Evolutionary conservation across 768 basidiomycete species (phyloP).

Genomic region (Collybia nuda): DNA sequence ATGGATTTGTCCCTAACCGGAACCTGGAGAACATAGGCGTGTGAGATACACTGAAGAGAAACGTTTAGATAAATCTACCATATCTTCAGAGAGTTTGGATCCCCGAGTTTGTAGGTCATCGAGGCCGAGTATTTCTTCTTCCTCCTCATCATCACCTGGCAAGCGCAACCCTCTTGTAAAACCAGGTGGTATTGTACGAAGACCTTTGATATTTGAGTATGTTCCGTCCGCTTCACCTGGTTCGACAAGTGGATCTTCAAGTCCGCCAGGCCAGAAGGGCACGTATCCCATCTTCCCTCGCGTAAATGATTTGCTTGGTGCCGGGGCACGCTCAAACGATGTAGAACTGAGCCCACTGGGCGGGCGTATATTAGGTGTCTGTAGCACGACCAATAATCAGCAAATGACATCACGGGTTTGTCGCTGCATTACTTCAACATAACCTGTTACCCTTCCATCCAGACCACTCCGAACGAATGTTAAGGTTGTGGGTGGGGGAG

Average conservation of each 20-base stretch:
- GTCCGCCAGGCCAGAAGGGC: constrained; percentile 93
- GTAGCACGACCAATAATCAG: constrained; percentile 3
- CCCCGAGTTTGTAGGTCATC: constrained; percentile 13
- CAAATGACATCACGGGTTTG: background rate
- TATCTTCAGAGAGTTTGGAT: constrained; percentile 7
- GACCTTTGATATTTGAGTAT: constrained; percentile 36
- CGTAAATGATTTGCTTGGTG: constrained; percentile 77
- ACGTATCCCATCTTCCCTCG: constrained; percentile 91
- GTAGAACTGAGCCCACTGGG: constrained; percentile 81
- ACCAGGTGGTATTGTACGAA: constrained; percentile 80
- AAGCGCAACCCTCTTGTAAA: constrained; percentile 78
- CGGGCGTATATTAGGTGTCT: constrained; percentile 58
- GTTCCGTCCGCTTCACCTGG: constrained; percentile 26
- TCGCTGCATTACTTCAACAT: constrained; percentile 62
- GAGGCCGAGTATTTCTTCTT: constrained; percentile 38
- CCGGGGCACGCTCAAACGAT: constrained; percentile 82
- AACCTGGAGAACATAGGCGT: constrained; percentile 7
- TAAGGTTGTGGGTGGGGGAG: constrained; percentile 72
- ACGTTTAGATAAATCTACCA: constrained; percentile 12
- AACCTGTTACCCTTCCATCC: constrained; percentile 79
- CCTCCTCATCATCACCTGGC: constrained; percentile 47
- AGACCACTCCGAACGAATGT: constrained; percentile 76
- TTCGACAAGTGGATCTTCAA: constrained; percentile 61
- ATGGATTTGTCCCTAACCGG: constrained; percentile 9
- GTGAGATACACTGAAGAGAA: background rate